These are phyloP conservation scores for Saraca asoca DNA, from an alignment of 331 rosid genomes.

Conservation along the genomic window DNA sequence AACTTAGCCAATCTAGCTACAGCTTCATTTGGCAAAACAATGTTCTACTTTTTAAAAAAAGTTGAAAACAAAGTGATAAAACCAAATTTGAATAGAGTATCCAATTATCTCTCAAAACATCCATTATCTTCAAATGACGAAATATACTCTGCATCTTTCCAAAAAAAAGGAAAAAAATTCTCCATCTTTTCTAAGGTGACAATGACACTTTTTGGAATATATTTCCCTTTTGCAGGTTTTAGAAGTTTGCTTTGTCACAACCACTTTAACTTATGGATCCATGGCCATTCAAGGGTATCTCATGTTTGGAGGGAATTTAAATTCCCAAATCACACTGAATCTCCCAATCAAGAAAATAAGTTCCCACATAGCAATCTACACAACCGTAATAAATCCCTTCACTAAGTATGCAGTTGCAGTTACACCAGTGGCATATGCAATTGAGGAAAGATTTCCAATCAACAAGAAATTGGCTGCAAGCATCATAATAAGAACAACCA, in stretches of 20 bases:
- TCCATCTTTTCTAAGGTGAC: too few species aligned
- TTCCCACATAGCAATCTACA: conserved; percentile 57
- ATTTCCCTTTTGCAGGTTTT: conserved; percentile 52
- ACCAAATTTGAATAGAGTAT: too few species aligned
- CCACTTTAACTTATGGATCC: conserved; percentile 58
- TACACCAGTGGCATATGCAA: conserved; percentile 61
- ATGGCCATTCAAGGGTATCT: conserved; percentile 60
- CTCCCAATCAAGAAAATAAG: conserved; percentile 52
- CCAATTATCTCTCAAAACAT: too few species aligned
- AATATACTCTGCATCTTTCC: too few species aligned
- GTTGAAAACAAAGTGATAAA: too few species aligned
- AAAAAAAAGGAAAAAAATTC: too few species aligned
- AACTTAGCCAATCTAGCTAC: too few species aligned
- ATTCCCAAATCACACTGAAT: conserved; percentile 67
- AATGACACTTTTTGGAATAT: neutral
- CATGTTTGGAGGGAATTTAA: conserved; percentile 56
- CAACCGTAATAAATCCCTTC: conserved; percentile 65
- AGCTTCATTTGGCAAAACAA: too few species aligned
- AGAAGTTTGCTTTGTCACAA: conserved; percentile 49
- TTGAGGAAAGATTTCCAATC: conserved; percentile 49
- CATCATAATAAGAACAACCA: conserved; percentile 54
- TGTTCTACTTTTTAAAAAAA: too few species aligned
- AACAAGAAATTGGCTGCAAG: conserved; percentile 1
- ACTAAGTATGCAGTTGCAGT: conserved; percentile 61
- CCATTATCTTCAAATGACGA: too few species aligned